Evolutionary conservation across 108 stramenopile species (phyloP).

Genomic region (Conticribra guillardii): DNA sequence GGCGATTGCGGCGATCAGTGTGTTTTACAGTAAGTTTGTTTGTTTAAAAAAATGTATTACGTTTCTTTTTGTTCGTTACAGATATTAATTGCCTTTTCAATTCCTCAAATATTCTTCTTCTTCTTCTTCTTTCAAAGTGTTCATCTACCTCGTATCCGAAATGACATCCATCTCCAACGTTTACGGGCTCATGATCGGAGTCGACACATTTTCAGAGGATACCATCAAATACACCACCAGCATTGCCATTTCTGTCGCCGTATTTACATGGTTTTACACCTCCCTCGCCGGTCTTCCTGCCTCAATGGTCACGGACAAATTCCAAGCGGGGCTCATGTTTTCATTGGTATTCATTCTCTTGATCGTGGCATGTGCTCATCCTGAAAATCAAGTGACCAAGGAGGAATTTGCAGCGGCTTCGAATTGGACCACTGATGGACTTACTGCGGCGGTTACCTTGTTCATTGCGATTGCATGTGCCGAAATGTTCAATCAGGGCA

Average conservation of each 20-base stretch:
- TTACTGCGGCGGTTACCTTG: conserved; percentile 68
- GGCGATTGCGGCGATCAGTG: conserved; percentile 50
- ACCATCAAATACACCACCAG: conserved; percentile 49
- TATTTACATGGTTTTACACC: conserved; percentile 73
- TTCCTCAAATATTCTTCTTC: neutral
- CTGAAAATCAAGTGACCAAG: conserved; percentile 58
- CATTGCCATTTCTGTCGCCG: conserved; percentile 61
- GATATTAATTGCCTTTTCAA: neutral
- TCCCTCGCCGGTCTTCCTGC: conserved; percentile 72
- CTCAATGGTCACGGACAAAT: conserved; percentile 76
- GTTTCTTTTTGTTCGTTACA: too few relatives aligned
- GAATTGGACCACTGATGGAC: conserved; percentile 70
- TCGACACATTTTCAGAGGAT: conserved; percentile 30
- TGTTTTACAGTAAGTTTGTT: conserved; percentile 63
- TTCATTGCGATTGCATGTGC: conserved; percentile 70
- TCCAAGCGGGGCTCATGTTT: conserved; percentile 72
- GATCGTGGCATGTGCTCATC: conserved; percentile 57
- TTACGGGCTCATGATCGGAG: conserved; percentile 52
- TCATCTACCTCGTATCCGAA: conserved; percentile 80
- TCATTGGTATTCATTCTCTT: conserved; percentile 63
- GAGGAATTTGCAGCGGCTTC: conserved; percentile 68
- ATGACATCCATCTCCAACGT: conserved; percentile 74
- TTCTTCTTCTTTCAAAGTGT: conserved; percentile 46
- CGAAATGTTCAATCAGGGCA: conserved; percentile 80
- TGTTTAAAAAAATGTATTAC: too few relatives aligned